These are phyloP conservation scores for Fusarium buharicum DNA, from an alignment of 2,329 filamentous ascomycete genomes.

Conservation along the genomic window DNA sequence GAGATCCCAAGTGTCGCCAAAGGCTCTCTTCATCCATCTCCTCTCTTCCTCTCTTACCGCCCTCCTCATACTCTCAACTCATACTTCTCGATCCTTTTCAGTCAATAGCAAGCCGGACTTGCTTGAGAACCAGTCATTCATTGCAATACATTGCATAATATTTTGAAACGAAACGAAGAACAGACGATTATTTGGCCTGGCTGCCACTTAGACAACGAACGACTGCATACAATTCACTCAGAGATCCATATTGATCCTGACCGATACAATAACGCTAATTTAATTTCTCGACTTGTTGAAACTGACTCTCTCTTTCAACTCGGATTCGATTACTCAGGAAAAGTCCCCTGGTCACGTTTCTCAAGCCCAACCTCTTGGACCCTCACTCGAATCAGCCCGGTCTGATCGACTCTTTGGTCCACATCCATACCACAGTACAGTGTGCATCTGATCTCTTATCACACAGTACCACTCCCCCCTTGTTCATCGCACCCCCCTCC, in stretches of 20 bases:
- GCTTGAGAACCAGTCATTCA: slow-evolving; percentile 64
- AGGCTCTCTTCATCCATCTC: slow-evolving; percentile 52
- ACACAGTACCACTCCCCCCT: slow-evolving; percentile 43
- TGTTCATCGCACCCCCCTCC: slow-evolving; percentile 41
- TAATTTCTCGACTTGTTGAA: slow-evolving; percentile 45
- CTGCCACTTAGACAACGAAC: slow-evolving; percentile 42
- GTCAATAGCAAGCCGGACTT: slow-evolving; percentile 70
- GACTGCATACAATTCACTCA: slow-evolving; percentile 39
- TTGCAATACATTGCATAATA: slow-evolving; percentile 40
- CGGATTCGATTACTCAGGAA: slow-evolving; percentile 23
- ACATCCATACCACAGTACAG: slow-evolving; percentile 34
- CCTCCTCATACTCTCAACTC: slow-evolving; percentile 49
- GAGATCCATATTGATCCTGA: slow-evolving; percentile 40
- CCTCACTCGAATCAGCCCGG: no score
- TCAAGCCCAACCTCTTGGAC: slow-evolving; percentile 41
- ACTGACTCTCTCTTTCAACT: slow-evolving; percentile 34
- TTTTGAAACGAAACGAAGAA: slow-evolving; percentile 34
- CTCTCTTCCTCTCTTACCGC: slow-evolving; percentile 47
- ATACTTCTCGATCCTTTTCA: slow-evolving; percentile 46
- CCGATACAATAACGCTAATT: slow-evolving; percentile 46
- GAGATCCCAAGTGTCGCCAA: slow-evolving; percentile 63
- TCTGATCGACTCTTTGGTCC: slow-evolving; percentile 43
- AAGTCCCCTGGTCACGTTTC: slow-evolving; percentile 34
- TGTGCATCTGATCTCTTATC: slow-evolving; percentile 7
- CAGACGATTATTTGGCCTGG: slow-evolving; percentile 34